Evolutionary conservation across 192 early-diverging fungal species (phyloP), one percentile per base, ranked within the genome.

Genomic region (Diversispora eburnea): DNA sequence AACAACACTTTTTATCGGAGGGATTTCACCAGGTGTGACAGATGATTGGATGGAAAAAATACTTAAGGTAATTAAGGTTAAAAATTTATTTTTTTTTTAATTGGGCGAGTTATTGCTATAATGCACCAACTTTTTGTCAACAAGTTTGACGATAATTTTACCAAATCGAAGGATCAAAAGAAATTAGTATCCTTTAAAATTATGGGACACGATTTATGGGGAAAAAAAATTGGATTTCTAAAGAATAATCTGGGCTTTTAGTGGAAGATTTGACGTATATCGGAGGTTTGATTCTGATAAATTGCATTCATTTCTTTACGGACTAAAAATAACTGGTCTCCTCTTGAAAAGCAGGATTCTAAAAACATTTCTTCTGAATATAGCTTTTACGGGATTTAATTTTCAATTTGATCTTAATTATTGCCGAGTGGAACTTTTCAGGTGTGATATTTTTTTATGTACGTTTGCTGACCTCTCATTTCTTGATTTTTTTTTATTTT

Each of bases 1-100:
- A 55, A 88, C 86, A 15, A 91, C 89, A 8, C 67, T 92, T 8
- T 93, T 90, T 75, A 86, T 93, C 58, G 88, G 87, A 42, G 82
- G 82, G 4, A 93, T 92, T 68, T 79, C 88, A 3, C 84, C 89
- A 17, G 91, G 91, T 1, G 82, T 92, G 10, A 82, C 76, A 46
- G 90, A 93, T 73, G 83, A 73, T 5, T 85, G 83, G 78, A 90
- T 93, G 72, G 86, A 89, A 67, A 77, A 81, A 58, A 69, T 93
- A 19, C 80, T 93, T 12, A 80, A 82, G 83, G 89, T 90, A 74
- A 48, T 33, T 33, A 33, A 33, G 2, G 25, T 33, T 33, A 54
- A 12, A 47, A 20, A 60, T 8, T n/a, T 48, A 69, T 52, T 42
- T 75, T 41, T 58, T 46, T 1, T 59, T 56, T 46, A 33, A 60